These are phyloP conservation scores for Pythium rhizo-oryzae DNA, from an alignment of 352 stramenopile genomes.

Conservation along the genomic window DNA sequence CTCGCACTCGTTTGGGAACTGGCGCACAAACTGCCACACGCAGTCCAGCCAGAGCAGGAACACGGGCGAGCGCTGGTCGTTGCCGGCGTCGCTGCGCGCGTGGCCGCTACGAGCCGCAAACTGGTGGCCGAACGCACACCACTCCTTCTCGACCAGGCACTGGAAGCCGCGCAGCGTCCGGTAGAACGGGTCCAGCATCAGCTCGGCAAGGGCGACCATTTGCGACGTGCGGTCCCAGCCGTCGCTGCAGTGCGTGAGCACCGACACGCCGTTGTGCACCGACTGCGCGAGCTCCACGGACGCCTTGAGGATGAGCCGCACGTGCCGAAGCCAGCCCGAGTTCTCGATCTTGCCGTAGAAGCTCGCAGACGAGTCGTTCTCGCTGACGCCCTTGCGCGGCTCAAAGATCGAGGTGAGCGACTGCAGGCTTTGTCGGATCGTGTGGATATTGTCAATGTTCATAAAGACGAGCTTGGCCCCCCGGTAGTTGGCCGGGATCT, in stretches of 20 bases:
- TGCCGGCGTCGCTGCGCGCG: conserved; percentile 54
- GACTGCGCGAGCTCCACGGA: conserved; percentile 84
- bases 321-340: conserved; percentile 96
- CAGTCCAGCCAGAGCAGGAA: conserved; percentile 94
- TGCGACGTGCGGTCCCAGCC: conserved; percentile 99
- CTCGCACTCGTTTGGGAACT: conserved; percentile 85
- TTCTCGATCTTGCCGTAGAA: conserved; percentile 92
- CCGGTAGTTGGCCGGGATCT: conserved; percentile 96
- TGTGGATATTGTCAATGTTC: conserved; percentile 99
- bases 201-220: conserved; percentile 74
- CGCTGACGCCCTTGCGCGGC: conserved; percentile 65
- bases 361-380: conserved; percentile 80
- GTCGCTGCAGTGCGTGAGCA: conserved; percentile 98
- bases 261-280: conserved; percentile 81
- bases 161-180: conserved; percentile 87
- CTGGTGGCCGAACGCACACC: conserved; percentile 90
- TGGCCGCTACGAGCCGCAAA: conserved; percentile 84
- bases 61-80: conserved; percentile 96
- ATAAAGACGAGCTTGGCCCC: conserved; percentile 95
- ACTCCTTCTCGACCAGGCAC: conserved; percentile 90
- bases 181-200: conserved; percentile 92
- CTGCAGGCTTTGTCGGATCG: conserved; percentile 93
- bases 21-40: conserved; percentile 77
- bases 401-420: conserved; percentile 84
- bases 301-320: conserved; percentile 89